Base-by-base conservation (phyloP, 345 rosid genomes). In the Moricandia arvensis region DNA sequence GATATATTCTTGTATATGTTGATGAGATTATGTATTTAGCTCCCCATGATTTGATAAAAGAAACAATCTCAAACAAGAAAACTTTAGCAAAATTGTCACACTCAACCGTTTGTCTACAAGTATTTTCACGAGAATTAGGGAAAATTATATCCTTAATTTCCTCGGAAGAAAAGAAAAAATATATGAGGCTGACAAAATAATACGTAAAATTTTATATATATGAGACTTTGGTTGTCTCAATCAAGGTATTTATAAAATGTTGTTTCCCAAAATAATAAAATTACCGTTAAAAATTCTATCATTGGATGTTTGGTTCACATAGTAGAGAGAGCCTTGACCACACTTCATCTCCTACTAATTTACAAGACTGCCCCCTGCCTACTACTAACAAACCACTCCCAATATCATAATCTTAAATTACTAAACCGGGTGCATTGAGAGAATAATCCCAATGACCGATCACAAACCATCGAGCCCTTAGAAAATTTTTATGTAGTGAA, bases 211-310 rank as follows among this genome's bases (percentile, higher is more conserved):
- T n/a, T n/a, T n/a, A 49, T 6, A 49, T 47, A 43, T 45, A 51
- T 30, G 66, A 6, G 61, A 71, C 61, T 57, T 63, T 69, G 1
- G 15, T 57, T 63, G 49, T 63, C 74, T 30, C 1, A 53, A 33
- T 63, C 75, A 63, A 21, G 49, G 57, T 62, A 38, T 69, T 38
- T 62, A n/a, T n/a, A 18, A 51, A 37, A 9, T 13, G 59, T 54
- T 29, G 41, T 64, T 70, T 58, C 76, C 66, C 53, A 5, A 12
- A 38, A 26, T n/a, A 58, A 16, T 35, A 18, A 8, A 6, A 57
- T 64, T 33, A 77, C 80, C 80, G 80, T 77, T 77, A 71, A 77
- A 71, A 77, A 77, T 29, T 63, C 8, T 61, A 71, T 64, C 43
- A 77, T 77, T 77, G 76, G 67, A 63, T 73, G 76, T 73, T 35